phyloP scores from a whole-genome alignment of 108 stramenopile species.

The Cafeteria roenbergensis region DNA sequence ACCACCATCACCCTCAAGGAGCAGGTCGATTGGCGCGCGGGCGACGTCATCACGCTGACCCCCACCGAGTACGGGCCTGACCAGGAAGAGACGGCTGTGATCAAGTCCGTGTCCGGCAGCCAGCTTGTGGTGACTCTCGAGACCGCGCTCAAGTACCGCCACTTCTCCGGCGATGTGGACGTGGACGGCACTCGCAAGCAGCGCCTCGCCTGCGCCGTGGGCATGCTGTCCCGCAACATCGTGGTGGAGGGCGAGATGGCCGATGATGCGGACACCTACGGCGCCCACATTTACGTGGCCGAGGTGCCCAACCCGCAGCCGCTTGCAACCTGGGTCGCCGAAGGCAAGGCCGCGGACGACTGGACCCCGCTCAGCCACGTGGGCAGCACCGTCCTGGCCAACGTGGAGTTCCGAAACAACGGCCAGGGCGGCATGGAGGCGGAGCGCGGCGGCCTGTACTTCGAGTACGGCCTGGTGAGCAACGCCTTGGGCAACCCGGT shows the following conservation, averaged over 20 bases:
- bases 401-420: slow-evolving; percentile 5
- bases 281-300: slow-evolving; percentile 12
- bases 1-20: slow-evolving; percentile 9
- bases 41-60: slow-evolving; percentile 13
- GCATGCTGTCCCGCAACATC: slow-evolving; percentile 24
- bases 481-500: neutral
- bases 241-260: slow-evolving; percentile 18
- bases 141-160: slow-evolving; percentile 4
- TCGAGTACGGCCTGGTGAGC: neutral
- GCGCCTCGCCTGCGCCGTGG: slow-evolving; percentile 15
- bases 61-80: slow-evolving; percentile 9
- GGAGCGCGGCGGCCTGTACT: neutral
- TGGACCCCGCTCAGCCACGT: neutral
- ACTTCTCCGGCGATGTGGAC: slow-evolving; percentile 12
- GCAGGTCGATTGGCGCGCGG: slow-evolving; percentile 13
- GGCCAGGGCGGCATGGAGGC: slow-evolving; percentile 7
- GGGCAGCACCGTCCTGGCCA: neutral
- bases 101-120: neutral
- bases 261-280: slow-evolving; percentile 7
- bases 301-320: neutral
- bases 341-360: neutral
- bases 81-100: slow-evolving; percentile 14
- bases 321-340: neutral
- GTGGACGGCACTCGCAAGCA: neutral
- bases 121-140: slow-evolving; percentile 5